These are phyloP conservation scores for Amylostereum chailletii DNA, from an alignment of 1,284 basidiomycete genomes.

Conservation along the genomic window DNA sequence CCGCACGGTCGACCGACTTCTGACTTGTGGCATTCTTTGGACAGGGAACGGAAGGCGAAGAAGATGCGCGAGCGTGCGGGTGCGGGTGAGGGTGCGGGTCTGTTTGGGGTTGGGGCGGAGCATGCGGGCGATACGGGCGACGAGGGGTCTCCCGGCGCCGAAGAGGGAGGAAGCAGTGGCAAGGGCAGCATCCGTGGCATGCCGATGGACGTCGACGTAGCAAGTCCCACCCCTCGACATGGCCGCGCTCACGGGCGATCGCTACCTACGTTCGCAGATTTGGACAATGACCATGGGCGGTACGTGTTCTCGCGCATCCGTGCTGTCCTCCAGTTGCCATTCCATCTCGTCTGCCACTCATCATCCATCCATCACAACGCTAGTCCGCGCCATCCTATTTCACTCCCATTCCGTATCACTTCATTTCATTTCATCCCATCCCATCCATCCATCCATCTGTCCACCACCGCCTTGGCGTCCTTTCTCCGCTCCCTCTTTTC, in stretches of 20 bases:
- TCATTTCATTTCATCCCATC: neutral
- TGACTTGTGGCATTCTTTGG: conserved; percentile 3
- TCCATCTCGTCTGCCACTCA: too few relatives aligned
- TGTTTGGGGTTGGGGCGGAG: conserved; percentile 14
- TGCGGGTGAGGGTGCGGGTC: conserved; percentile 12
- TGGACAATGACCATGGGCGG: conserved; percentile 49
- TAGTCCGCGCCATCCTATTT: too few relatives aligned
- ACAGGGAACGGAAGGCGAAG: conserved; percentile 31
- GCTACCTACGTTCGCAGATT: conserved; percentile 34
- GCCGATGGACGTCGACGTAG: conserved; percentile 13
- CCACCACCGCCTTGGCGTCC: neutral
- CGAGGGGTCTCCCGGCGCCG: conserved; percentile 5
- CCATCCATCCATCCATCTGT: neutral
- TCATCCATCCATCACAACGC: too few relatives aligned
- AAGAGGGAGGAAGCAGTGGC: conserved; percentile 13
- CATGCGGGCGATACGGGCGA: conserved; percentile 10
- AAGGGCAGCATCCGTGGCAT: neutral
- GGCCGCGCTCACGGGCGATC: too few relatives aligned
- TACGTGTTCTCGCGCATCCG: conserved; percentile 24
- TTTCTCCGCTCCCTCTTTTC: neutral
- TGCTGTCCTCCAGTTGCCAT: conserved; percentile 5
- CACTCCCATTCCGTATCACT: too few relatives aligned
- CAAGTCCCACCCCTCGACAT: too few relatives aligned
- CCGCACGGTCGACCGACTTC: conserved; percentile 25
- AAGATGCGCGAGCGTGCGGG: conserved; percentile 19